Evolutionary conservation across 805 yeast species (phyloP).

Genomic region (Danielozyma ontarioensis): DNA sequence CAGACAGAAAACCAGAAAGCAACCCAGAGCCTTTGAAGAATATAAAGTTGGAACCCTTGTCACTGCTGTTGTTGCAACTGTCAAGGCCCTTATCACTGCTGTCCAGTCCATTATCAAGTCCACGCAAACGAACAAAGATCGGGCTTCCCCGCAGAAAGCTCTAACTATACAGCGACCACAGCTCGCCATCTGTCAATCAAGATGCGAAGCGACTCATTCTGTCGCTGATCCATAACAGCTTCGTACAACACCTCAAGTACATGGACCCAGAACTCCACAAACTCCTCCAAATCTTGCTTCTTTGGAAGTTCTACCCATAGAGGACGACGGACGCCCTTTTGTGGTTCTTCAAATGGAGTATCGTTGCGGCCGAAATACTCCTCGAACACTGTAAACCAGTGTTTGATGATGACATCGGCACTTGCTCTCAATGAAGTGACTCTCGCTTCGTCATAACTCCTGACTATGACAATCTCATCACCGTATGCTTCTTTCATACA

Average conservation of each 20-base stretch:
- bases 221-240: constrained; percentile 19
- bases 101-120: too few relatives aligned
- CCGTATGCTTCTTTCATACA: constrained; percentile 54
- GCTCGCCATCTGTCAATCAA: constrained; percentile 10
- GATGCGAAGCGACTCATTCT: constrained; percentile 16
- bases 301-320: neutral
- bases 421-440: constrained; percentile 38
- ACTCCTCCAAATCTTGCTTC: constrained; percentile 23
- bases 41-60: too few relatives aligned
- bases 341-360: too few relatives aligned
- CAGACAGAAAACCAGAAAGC: constrained; percentile 1
- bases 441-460: constrained; percentile 38
- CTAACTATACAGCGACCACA: neutral
- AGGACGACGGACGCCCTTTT: neutral
- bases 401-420: constrained; percentile 30
- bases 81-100: too few relatives aligned
- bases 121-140: neutral
- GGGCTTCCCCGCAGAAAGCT: constrained; percentile 1
- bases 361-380: too few relatives aligned
- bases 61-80: too few relatives aligned
- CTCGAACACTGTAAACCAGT: constrained; percentile 51
- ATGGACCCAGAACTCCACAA: constrained; percentile 49
- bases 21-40: constrained; percentile 1
- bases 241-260: constrained; percentile 40
- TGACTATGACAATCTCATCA: constrained; percentile 46